Conservation (phyloP, 2,329 filamentous ascomycete species). For the Colletotrichum echinochloae region DNA sequence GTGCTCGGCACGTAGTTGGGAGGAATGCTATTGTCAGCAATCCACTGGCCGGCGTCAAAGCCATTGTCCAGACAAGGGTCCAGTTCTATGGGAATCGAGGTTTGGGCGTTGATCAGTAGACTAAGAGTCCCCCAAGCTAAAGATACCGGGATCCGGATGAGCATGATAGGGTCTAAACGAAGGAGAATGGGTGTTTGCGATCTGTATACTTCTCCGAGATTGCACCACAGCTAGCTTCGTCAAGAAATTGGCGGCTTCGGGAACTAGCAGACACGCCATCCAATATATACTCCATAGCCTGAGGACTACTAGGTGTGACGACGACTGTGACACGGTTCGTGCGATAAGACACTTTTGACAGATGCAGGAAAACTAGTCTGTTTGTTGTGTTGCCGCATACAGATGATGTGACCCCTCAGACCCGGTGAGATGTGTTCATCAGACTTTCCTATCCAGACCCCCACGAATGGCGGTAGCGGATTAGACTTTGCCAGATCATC, state of each 20-base stretch:
- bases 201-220: background rate
- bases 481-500: background rate
- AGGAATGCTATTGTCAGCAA: background rate
- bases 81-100: background rate
- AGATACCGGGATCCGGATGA: too few species aligned
- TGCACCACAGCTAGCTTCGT: background rate
- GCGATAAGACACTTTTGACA: too few species aligned
- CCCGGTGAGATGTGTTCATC: too few species aligned
- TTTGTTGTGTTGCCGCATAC: background rate
- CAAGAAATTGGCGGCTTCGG: too few species aligned
- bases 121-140: background rate
- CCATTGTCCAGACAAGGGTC: constrained; percentile 14
- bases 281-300: too few species aligned
- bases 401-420: background rate
- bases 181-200: too few species aligned
- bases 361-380: too few species aligned
- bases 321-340: background rate
- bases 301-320: rapidly evolving
- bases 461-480: too few species aligned
- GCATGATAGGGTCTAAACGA: background rate
- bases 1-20: constrained; percentile 14
- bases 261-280: background rate
- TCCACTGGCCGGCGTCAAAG: background rate
- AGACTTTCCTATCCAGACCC: background rate
- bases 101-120: background rate